Base-by-base conservation (phyloP, 225 moss, liverwort and hornwort genomes). In the Thuidium tamariscinum region DNA sequence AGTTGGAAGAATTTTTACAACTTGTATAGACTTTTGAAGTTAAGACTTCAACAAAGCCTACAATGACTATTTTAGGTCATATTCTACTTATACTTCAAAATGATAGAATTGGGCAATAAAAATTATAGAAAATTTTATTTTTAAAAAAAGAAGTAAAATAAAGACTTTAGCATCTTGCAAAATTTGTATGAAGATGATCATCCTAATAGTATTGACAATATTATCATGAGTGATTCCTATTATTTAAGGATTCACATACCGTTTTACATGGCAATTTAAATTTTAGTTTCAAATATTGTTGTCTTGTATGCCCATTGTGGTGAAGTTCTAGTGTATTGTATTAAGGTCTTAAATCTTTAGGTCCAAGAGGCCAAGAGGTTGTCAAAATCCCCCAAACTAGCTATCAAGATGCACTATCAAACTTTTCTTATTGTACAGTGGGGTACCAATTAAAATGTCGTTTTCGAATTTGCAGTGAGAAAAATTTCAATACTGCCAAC, bases 321-420 rank as follows among this genome's bases (percentile, higher is more conserved):
- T 8, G 27, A 70, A 70, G 5, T 42, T 70, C 14, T 26, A 42
- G 15, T 41, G 9, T 15, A 9, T 70, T 42, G 8, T 25, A 1
- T 42, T 42, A 8, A 42, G 3, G 3, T 26, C 15, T 14, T 26
- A 70, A 70, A 3, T 26, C 8, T 42, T 41, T 41, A 69, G 26
- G 8, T n/a, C n/a, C n/a, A n/a, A n/a, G n/a, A n/a, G n/a, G 1
- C 1, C 3, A 32, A 30, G 0, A 6, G 10, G 3, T 0, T 30
- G 1, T 48, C 19, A 11, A 30, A 32, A 4, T 19, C 48, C 0
- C 7, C 2, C 3, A 30, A 73, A 20, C 6, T 44, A 9, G n/a
- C 7, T 11, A 73, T 74, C 3, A 74, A 49, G 49, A 32, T 74
- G 48, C 7, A 11, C 3, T 15, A 1, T 41, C 29, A 29, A 72